Percentiles rank a stretch among this genome's conserved stretches.
phyloP scores from a whole-genome alignment of 192 early-diverging fungal species.

The Mortierella hygrophila region DNA sequence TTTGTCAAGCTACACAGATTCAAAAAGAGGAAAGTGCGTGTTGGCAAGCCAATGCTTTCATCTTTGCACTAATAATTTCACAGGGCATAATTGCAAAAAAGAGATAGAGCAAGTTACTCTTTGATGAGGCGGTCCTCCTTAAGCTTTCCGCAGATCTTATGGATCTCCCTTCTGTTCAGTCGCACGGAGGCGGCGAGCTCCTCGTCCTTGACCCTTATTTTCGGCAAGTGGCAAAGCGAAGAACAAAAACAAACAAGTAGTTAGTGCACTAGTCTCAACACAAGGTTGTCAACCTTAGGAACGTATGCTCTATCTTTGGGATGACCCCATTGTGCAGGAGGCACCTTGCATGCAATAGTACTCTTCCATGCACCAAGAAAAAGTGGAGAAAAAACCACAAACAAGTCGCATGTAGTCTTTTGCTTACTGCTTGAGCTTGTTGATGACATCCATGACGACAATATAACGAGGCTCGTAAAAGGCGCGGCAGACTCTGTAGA shows the following conservation, averaged over 20 bases:
- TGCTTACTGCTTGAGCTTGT: constrained; percentile 66
- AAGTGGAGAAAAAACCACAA: neutral
- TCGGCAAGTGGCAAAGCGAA: neutral
- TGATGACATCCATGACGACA: constrained; percentile 87
- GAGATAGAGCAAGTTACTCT: constrained; percentile 53
- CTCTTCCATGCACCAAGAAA: neutral
- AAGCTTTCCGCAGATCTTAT: constrained; percentile 84
- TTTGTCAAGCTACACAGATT: constrained; percentile 59
- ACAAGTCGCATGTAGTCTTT: constrained; percentile 10
- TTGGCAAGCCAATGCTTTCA: neutral
- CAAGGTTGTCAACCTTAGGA: neutral
- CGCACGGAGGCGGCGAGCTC: constrained; percentile 77
- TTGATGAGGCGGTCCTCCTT: constrained; percentile 84
- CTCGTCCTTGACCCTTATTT: constrained; percentile 77
- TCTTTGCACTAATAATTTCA: neutral
- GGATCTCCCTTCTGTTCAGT: constrained; percentile 76
- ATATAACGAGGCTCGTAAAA: constrained; percentile 87
- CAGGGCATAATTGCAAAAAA: neutral
- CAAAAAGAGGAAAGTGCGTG: neutral
- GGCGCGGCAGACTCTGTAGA: constrained; percentile 82
- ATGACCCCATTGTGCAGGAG: neutral
- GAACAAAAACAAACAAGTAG: neutral
- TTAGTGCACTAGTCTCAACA: constrained; percentile 6
- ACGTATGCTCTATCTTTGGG: neutral
- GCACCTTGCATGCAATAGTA: neutral